Evolutionary conservation across 768 basidiomycete genomes (phyloP).

Genomic region (Auricularia heimuer): DNA sequence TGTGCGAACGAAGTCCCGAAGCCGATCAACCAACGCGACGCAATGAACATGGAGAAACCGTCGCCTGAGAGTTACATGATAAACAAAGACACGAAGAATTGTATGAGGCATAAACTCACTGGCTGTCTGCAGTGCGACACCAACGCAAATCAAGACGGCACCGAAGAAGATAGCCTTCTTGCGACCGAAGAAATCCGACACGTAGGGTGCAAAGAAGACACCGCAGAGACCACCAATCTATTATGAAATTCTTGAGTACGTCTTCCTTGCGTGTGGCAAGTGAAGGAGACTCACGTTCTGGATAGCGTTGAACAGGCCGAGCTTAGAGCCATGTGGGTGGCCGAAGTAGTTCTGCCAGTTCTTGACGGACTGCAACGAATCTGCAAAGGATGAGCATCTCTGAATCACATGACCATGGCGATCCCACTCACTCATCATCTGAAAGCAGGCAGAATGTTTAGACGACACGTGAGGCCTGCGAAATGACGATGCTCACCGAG

Average conservation of each 20-base stretch:
- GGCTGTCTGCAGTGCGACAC: constrained; percentile 58
- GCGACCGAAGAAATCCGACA: constrained; percentile 66
- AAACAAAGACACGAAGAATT: no score
- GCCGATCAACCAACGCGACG: constrained; percentile 46
- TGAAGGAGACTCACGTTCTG: constrained; percentile 33
- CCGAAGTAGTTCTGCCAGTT: constrained; percentile 35
- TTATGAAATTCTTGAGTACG: constrained; percentile 22
- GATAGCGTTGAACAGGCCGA: constrained; percentile 66
- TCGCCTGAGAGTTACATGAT: constrained; percentile 18
- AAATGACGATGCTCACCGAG: constrained; percentile 11
- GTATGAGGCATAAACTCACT: constrained; percentile 26
- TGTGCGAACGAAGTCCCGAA: constrained; percentile 28
- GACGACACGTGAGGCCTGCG: constrained; percentile 37
- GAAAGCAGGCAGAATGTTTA: constrained; percentile 56
- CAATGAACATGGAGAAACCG: constrained; percentile 64
- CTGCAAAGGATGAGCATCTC: background rate
- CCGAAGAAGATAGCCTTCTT: constrained; percentile 57
- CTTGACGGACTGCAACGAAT: background rate
- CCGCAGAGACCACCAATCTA: constrained; percentile 57
- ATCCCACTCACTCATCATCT: background rate
- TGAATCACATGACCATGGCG: background rate
- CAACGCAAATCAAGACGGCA: constrained; percentile 59
- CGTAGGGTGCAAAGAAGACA: constrained; percentile 60
- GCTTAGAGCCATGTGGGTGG: constrained; percentile 43
- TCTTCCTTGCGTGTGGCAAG: background rate